phyloP scores from a whole-genome alignment of 2,329 filamentous ascomycete genomes.

The Lojkania enalia region DNA sequence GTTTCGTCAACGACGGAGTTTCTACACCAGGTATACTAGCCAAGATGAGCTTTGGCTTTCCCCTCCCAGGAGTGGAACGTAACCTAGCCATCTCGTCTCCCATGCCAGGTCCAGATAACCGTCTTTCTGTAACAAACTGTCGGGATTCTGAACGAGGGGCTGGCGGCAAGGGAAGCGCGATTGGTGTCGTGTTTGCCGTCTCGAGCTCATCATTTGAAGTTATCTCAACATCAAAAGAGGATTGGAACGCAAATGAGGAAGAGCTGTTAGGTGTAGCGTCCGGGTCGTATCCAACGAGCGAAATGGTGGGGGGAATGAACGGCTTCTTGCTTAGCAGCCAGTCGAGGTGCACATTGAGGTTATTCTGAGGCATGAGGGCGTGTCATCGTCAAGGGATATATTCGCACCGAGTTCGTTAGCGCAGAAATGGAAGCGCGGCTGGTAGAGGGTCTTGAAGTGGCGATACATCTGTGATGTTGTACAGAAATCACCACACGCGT shows the following conservation, averaged over 20 bases:
- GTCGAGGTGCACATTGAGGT: constrained; percentile 52
- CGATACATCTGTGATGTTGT: constrained; percentile 20
- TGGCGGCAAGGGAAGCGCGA: constrained; percentile 22
- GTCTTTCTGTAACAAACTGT: constrained; percentile 32
- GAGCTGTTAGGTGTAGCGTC: constrained; percentile 25
- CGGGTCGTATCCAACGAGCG: constrained; percentile 35
- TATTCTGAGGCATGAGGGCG: constrained; percentile 53
- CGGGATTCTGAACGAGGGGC: constrained; percentile 23
- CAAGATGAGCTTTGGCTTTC: constrained; percentile 42
- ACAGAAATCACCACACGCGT: constrained; percentile 22
- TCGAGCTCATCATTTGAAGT: constrained; percentile 25
- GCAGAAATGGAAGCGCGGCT: neutral
- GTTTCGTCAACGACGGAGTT: constrained; percentile 6
- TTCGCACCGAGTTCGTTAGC: constrained; percentile 20
- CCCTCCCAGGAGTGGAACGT: constrained; percentile 48
- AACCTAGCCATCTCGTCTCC: constrained; percentile 49
- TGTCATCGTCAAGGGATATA: constrained; percentile 26
- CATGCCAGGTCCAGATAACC: constrained; percentile 10
- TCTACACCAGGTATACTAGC: constrained; percentile 26
- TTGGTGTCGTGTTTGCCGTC: constrained; percentile 17
- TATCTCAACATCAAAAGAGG: constrained; percentile 13
- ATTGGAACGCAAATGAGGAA: constrained; percentile 21
- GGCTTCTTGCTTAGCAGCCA: constrained; percentile 54
- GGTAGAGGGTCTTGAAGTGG: constrained; percentile 28
- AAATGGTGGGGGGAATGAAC: constrained; percentile 45